Conservation (phyloP, 1,284 basidiomycete genomes). For the Tilletia caries region DNA sequence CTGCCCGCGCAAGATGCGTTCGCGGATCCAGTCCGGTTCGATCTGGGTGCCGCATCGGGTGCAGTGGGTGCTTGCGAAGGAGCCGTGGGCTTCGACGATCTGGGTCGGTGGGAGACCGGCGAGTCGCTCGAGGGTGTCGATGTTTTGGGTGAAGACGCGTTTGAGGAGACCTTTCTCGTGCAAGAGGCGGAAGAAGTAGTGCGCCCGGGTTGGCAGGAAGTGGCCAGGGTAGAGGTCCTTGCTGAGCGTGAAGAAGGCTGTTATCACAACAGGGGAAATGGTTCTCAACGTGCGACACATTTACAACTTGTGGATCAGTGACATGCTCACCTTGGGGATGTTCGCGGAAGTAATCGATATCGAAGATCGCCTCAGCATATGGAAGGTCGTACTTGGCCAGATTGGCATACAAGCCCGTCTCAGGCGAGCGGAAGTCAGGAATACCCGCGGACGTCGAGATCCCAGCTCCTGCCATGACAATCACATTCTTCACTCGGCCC, state of each 20-base stretch:
- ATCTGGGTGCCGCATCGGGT: conserved; percentile 36
- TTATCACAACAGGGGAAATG: background rate
- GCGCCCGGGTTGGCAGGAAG: conserved; percentile 80
- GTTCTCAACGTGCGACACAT: too few species aligned
- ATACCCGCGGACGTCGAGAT: conserved; percentile 59
- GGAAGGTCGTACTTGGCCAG: conserved; percentile 59
- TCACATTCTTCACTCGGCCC: conserved; percentile 55
- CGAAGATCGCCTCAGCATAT: conserved; percentile 62
- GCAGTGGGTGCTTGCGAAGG: conserved; percentile 53
- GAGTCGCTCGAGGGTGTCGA: conserved; percentile 85
- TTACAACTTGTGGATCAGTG: background rate
- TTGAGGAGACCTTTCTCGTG: conserved; percentile 66
- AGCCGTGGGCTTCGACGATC: conserved; percentile 91
- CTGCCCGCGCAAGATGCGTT: conserved; percentile 32
- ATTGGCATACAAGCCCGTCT: conserved; percentile 61
- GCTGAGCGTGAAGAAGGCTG: conserved; percentile 55
- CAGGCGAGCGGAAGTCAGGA: conserved; percentile 57
- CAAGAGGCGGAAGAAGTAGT: conserved; percentile 81
- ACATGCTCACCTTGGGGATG: conserved; percentile 40
- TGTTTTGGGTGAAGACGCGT: conserved; percentile 70
- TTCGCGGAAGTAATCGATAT: conserved; percentile 56
- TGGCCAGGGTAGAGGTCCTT: conserved; percentile 85
- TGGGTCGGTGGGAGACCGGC: conserved; percentile 71
- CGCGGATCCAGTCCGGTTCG: conserved; percentile 36
- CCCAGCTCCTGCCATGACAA: conserved; percentile 59